Base-by-base conservation (phyloP, 306 rosid genomes). In the Pterocarpus macrocarpus region DNA sequence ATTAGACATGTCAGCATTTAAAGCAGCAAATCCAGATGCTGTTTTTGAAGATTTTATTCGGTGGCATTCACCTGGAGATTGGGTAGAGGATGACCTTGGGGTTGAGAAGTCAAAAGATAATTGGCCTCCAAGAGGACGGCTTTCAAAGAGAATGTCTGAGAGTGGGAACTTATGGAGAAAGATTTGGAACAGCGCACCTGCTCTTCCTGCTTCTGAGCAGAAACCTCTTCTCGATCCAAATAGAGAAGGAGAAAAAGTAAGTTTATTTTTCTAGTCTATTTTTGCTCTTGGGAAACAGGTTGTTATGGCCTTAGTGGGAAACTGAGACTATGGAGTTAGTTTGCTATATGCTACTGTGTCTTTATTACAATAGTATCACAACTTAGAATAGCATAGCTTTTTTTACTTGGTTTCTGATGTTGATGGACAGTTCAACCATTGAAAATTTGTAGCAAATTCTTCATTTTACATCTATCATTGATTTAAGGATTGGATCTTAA, bases 61-160 rank as follows among this genome's bases (percentile, higher is more conserved):
- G 72, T 91, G 97, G 96, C 96, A 91, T 83, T 91, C 97, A 77
- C 97, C 96, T 33, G 89, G 90, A 64, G 97, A 91, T 86, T 91
- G 96, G 97, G 88, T 85, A 81, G 87, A 73, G 50, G 81, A 49
- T 86, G 81, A 75, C 52, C 76, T 39, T 49, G 77, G 52, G 41
- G 45, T 7, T 39, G 83, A 78, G 82, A 81, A 50, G 61, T 73
- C 83, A 7, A 81, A 86, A 80, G 80, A 82, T 52, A 69, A 81
- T 55, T 88, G 90, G 94, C 91, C 94, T 73, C 97, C 96, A 69
- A 82, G 73, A 77, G 97, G 96, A 58, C 64, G 59, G 57, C 90
- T 93, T 78, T 93, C 97, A 17, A 84, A 86, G 90, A 86, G 97
- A 84, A 93, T 93, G 96, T 87, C 90, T 8, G 96, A 90, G 89